These are phyloP conservation scores for Amanita muscaria DNA, from an alignment of 768 basidiomycete genomes.

Conservation along the genomic window DNA sequence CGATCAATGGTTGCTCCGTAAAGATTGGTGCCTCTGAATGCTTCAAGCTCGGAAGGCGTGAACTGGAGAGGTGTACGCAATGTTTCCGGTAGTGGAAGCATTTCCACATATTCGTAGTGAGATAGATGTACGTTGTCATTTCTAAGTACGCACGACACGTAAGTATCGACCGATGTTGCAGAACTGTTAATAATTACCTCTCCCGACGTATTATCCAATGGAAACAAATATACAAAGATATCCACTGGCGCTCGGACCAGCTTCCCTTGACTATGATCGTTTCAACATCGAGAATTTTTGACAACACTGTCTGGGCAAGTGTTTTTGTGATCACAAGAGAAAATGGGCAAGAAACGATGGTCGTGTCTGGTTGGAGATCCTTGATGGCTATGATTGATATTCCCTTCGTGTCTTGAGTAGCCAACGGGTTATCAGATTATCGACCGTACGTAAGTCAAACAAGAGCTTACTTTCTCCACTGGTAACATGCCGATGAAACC, in stretches of 20 bases:
- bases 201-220: conserved; percentile 45
- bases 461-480: background rate
- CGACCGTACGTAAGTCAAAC: no score
- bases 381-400: conserved; percentile 40
- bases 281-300: conserved; percentile 25
- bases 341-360: conserved; percentile 62
- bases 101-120: conserved; percentile 58
- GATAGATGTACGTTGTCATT: conserved; percentile 16
- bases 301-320: conserved; percentile 34
- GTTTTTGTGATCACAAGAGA: conserved; percentile 53
- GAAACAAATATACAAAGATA: conserved; percentile 56
- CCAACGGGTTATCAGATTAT: no score
- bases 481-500: background rate
- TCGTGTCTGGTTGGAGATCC: conserved; percentile 39
- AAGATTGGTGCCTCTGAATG: conserved; percentile 74
- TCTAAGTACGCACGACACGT: conserved; percentile 8
- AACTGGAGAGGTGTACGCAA: conserved; percentile 75
- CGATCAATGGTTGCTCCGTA: conserved; percentile 71
- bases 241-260: conserved; percentile 60
- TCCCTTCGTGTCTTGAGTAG: conserved; percentile 29
- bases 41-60: conserved; percentile 45
- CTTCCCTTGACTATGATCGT: conserved; percentile 17
- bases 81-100: conserved; percentile 47
- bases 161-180: no score
- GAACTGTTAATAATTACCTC: conserved; percentile 27